phyloP scores from a whole-genome alignment of 106 monocot species.

The Narthecium ossifragum region DNA sequence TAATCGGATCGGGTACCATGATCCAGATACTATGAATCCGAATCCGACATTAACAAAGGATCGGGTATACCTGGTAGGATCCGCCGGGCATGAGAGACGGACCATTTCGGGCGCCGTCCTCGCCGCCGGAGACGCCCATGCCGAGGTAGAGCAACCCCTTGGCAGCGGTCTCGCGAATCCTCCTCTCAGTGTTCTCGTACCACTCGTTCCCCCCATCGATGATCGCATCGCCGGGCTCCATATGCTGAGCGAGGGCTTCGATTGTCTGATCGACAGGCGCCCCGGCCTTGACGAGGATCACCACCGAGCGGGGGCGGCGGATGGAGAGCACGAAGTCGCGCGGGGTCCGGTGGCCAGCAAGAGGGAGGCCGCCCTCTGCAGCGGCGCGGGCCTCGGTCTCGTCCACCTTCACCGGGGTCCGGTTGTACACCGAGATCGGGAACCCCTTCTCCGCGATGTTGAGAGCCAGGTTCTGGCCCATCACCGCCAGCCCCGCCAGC shows the following conservation, averaged over 20 bases:
- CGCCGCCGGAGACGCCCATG: conserved; percentile 11
- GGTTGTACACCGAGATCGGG: conserved; percentile 16
- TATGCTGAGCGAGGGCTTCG: neutral
- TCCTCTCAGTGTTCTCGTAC: conserved; percentile 12
- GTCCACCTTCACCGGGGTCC: conserved; percentile 3
- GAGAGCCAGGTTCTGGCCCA: conserved; percentile 14
- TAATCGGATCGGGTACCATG: no score
- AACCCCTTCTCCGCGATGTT: conserved; percentile 13
- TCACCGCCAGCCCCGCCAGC: conserved; percentile 7
- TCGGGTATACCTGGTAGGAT: neutral
- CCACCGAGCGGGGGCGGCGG: conserved; percentile 6
- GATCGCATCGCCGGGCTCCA: conserved; percentile 5
- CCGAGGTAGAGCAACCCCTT: conserved; percentile 5
- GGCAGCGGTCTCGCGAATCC: neutral
- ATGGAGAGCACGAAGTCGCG: conserved; percentile 12
- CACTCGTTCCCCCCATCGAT: conserved; percentile 13
- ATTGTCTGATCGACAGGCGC: conserved; percentile 12
- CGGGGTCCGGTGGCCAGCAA: conserved; percentile 1
- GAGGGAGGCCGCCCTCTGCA: conserved; percentile 4
- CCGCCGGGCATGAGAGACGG: conserved; percentile 12
- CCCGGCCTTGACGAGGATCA: conserved; percentile 11
- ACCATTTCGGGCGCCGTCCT: conserved; percentile 2
- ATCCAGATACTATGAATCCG: no score
- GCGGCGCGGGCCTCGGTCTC: conserved; percentile 7
- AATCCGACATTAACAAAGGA: no score